phyloP scores from a whole-genome alignment of 176 grass and related monocot species.

The Oryza officinalis region DNA sequence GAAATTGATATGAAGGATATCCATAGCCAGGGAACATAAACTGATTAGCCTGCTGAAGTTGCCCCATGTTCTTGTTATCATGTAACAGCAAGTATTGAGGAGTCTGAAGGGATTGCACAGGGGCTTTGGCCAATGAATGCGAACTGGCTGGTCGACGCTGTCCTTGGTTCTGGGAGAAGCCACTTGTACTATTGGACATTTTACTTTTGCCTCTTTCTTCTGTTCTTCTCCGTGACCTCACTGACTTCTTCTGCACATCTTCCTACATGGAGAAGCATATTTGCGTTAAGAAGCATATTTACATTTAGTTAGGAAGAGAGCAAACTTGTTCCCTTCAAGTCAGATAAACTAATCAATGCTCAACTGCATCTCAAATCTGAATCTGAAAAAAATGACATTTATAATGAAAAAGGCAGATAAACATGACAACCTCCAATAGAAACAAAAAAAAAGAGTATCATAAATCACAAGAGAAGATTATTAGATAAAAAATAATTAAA shows the following conservation, averaged over 20 bases:
- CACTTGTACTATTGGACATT: slow-evolving; percentile 37
- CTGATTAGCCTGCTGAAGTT: slow-evolving; percentile 53
- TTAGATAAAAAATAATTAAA: neutral
- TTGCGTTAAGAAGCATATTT: slow-evolving; percentile 14
- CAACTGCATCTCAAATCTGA: slow-evolving; percentile 12
- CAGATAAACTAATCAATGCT: slow-evolving; percentile 19
- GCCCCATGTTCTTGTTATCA: slow-evolving; percentile 44
- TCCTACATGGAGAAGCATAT: slow-evolving; percentile 33
- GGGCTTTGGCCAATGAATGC: slow-evolving; percentile 35
- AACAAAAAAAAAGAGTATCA: neutral
- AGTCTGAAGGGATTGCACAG: slow-evolving; percentile 38
- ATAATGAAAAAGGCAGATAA: neutral
- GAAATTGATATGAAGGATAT: slow-evolving; percentile 48
- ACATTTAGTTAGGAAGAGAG: neutral
- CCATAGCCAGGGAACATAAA: slow-evolving; percentile 52
- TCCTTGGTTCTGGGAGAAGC: slow-evolving; percentile 41
- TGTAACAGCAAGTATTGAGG: slow-evolving; percentile 45
- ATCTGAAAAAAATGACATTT: neutral
- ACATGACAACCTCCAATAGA: neutral
- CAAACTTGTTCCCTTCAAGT: slow-evolving; percentile 2
- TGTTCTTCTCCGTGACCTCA: slow-evolving; percentile 41
- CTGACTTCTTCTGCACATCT: slow-evolving; percentile 40
- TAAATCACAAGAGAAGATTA: neutral
- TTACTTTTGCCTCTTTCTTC: slow-evolving; percentile 52
- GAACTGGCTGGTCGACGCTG: slow-evolving; percentile 43